Conservation (phyloP, 768 basidiomycete species). For the Lactifluus rugatus region DNA sequence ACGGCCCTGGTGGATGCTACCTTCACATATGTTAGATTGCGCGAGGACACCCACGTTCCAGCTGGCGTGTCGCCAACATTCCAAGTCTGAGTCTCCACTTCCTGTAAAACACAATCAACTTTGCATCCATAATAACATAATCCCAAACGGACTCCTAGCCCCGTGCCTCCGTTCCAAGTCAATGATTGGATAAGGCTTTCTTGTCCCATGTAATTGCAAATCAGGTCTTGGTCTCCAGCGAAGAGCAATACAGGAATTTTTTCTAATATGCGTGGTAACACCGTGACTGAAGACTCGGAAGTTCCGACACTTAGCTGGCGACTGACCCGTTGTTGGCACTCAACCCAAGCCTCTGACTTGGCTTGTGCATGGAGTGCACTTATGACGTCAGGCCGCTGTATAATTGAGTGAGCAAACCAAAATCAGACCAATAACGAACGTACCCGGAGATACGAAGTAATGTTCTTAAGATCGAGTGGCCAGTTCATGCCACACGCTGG, state of each 20-base stretch:
- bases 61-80: slow-evolving; percentile 64
- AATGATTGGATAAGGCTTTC: slow-evolving; percentile 77
- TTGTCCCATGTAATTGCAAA: slow-evolving; percentile 91
- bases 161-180: slow-evolving; percentile 78
- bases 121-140: background rate
- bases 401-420: background rate
- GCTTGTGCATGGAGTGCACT: slow-evolving; percentile 69
- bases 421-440: slow-evolving; percentile 24
- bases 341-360: slow-evolving; percentile 76
- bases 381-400: slow-evolving; percentile 72
- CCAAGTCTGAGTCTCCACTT: slow-evolving; percentile 64
- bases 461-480: slow-evolving; percentile 75
- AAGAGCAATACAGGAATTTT: slow-evolving; percentile 83
- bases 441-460: slow-evolving; percentile 76
- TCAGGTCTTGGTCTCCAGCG: slow-evolving; percentile 90
- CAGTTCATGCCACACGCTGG: slow-evolving; percentile 98
- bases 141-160: slow-evolving; percentile 59
- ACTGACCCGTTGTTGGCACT: slow-evolving; percentile 69
- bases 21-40: slow-evolving; percentile 91
- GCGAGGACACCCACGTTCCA: slow-evolving; percentile 83
- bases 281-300: slow-evolving; percentile 59
- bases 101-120: slow-evolving; percentile 29
- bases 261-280: slow-evolving; percentile 72
- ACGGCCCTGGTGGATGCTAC: slow-evolving; percentile 30
- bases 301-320: slow-evolving; percentile 43